Conservation (phyloP, 2,329 filamentous ascomycete genomes). For the Nakataea oryzae region DNA sequence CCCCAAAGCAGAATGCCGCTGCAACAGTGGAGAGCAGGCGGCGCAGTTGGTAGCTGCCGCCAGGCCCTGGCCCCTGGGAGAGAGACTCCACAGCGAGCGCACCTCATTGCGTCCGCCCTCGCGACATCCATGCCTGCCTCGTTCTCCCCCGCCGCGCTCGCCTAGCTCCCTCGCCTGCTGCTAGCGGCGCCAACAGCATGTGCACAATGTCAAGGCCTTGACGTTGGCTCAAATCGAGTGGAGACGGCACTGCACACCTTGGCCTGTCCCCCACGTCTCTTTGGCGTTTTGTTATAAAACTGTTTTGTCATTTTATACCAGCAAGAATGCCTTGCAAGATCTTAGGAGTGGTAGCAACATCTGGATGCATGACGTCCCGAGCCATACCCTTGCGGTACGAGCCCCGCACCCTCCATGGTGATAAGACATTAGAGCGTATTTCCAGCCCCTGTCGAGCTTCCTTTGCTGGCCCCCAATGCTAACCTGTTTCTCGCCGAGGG, state of each 20-base stretch:
- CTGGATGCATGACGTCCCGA: too few relatives aligned
- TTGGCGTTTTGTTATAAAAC: not conserved
- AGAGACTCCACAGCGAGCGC: too few relatives aligned
- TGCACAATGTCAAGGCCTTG: too few relatives aligned
- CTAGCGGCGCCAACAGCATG: not conserved
- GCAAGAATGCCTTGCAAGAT: not conserved
- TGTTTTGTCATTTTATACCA: not conserved
- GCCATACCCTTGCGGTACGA: not conserved
- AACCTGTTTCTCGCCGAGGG: not conserved
- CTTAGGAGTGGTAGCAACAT: too few relatives aligned
- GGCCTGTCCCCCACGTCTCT: not conserved
- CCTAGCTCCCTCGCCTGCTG: not conserved
- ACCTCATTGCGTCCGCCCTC: too few relatives aligned
- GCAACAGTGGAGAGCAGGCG: too few relatives aligned
- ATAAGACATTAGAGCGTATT: not conserved
- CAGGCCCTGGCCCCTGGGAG: too few relatives aligned
- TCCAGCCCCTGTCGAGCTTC: not conserved
- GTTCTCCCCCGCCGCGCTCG: too few relatives aligned
- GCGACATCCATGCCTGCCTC: too few relatives aligned
- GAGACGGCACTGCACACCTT: not conserved
- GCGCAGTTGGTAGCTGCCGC: too few relatives aligned
- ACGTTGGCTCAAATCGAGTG: not conserved
- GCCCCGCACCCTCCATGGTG: not conserved
- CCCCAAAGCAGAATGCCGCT: too few relatives aligned
- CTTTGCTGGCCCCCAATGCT: not conserved